phyloP scores from a whole-genome alignment of 257 asterid species.

The Prunella vulgaris region DNA sequence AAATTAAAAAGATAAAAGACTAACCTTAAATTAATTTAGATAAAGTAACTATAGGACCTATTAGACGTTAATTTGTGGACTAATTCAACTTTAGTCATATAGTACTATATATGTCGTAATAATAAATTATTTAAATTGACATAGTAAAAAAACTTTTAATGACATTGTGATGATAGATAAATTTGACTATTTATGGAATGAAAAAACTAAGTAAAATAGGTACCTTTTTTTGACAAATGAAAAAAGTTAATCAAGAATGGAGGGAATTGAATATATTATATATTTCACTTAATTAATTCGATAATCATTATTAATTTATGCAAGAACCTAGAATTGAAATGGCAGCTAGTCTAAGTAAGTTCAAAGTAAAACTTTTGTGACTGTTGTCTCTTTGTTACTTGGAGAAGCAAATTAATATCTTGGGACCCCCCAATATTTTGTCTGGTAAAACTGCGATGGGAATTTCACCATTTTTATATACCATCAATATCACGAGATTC shows the following conservation, averaged over 20 bases:
- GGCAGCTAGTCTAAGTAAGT: constrained; percentile 38
- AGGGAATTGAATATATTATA: constrained; percentile 11
- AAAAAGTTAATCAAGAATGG: no score
- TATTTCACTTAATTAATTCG: constrained; percentile 21
- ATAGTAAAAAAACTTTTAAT: no score
- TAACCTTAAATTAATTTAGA: no score
- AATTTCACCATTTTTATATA: constrained; percentile 21
- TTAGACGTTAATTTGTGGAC: no score
- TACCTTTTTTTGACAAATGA: neutral
- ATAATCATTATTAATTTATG: neutral
- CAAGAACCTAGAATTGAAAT: constrained; percentile 25
- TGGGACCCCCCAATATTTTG: constrained; percentile 43
- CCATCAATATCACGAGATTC: constrained; percentile 40
- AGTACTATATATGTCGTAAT: no score
- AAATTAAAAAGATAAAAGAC: no score
- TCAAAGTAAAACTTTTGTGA: constrained; percentile 56
- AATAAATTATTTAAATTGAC: no score
- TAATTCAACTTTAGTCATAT: no score
- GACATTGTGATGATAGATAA: no score
- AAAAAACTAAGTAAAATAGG: no score
- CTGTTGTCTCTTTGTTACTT: constrained; percentile 47
- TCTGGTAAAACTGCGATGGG: constrained; percentile 26
- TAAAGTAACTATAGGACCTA: no score
- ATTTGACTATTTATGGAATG: no score
- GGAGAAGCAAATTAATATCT: constrained; percentile 32